These are phyloP conservation scores for Anacardium occidentale DNA, from an alignment of 345 rosid genomes.

Conservation along the genomic window DNA sequence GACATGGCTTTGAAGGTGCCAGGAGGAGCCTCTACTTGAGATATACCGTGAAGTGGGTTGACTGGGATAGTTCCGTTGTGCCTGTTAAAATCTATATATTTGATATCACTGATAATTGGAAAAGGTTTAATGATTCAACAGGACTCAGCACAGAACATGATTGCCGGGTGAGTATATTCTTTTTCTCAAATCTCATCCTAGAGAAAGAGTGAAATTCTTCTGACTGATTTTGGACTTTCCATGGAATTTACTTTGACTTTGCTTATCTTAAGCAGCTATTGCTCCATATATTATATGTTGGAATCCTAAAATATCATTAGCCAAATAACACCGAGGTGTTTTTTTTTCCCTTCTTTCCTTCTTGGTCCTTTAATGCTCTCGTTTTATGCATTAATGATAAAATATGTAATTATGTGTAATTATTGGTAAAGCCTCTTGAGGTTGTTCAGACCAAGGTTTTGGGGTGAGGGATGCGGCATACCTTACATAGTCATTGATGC, in stretches of 20 bases:
- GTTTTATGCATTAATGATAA: background rate
- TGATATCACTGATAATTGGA: constrained; percentile 76
- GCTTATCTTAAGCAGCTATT: background rate
- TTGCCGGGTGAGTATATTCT: constrained; percentile 50
- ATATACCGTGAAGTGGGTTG: constrained; percentile 72
- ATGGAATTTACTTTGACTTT: background rate
- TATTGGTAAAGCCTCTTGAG: no score
- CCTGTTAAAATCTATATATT: constrained; percentile 70
- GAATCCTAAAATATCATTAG: background rate
- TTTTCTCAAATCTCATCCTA: background rate
- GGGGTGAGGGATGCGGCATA: no score
- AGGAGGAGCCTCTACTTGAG: constrained; percentile 53
- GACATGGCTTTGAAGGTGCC: constrained; percentile 46
- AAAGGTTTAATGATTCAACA: constrained; percentile 32
- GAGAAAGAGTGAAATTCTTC: background rate
- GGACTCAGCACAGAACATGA: constrained; percentile 41
- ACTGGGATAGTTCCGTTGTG: constrained; percentile 56
- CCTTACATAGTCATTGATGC: background rate
- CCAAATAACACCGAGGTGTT: background rate
- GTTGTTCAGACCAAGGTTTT: no score
- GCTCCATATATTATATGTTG: background rate
- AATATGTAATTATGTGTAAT: no score
- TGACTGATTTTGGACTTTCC: background rate
- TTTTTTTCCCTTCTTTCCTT: background rate
- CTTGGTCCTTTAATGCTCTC: background rate